phyloP scores from a whole-genome alignment of 2,329 filamentous ascomycete genomes.

The Fusarium solani-melongenae region DNA sequence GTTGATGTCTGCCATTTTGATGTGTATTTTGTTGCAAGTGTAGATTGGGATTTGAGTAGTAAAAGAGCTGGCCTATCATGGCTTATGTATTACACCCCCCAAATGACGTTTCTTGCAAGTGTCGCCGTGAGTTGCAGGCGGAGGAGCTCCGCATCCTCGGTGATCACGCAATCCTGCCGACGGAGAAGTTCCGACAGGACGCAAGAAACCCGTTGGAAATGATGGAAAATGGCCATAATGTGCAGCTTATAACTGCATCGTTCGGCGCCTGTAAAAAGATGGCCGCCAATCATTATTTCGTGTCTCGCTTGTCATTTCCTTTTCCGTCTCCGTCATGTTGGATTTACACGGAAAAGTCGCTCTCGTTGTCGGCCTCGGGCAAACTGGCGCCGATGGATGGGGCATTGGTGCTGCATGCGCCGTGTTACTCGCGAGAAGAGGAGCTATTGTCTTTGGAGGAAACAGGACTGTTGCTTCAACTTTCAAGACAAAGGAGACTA shows the following conservation, averaged over 20 bases:
- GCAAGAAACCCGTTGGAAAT: not conserved
- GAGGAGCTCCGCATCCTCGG: constrained; percentile 32
- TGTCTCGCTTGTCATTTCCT: not conserved
- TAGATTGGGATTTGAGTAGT: not conserved
- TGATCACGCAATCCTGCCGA: constrained; percentile 31
- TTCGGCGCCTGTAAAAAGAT: not conserved
- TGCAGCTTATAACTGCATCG: not conserved
- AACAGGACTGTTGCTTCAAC: constrained; percentile 57
- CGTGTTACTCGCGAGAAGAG: constrained; percentile 58
- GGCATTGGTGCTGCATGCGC: constrained; percentile 63
- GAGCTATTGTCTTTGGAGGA: constrained; percentile 62
- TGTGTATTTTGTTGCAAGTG: not conserved
- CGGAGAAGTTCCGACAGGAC: constrained; percentile 7
- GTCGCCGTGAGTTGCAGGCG: constrained; percentile 14
- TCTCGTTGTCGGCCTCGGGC: constrained; percentile 59
- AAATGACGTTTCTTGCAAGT: constrained; percentile 24
- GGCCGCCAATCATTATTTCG: not conserved
- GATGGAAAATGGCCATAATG: not conserved
- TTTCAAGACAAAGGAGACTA: constrained; percentile 52
- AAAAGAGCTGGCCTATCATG: constrained; percentile 31
- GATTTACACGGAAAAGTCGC: constrained; percentile 56
- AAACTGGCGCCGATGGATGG: constrained; percentile 58
- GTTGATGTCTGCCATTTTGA: constrained; percentile 37
- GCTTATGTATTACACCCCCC: constrained; percentile 33
- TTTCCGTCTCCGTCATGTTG: constrained; percentile 43